Percentiles rank a stretch among this genome's conserved stretches.
phyloP scores from a whole-genome alignment of 2,329 filamentous ascomycete species.

The Polytolypa hystricis region DNA sequence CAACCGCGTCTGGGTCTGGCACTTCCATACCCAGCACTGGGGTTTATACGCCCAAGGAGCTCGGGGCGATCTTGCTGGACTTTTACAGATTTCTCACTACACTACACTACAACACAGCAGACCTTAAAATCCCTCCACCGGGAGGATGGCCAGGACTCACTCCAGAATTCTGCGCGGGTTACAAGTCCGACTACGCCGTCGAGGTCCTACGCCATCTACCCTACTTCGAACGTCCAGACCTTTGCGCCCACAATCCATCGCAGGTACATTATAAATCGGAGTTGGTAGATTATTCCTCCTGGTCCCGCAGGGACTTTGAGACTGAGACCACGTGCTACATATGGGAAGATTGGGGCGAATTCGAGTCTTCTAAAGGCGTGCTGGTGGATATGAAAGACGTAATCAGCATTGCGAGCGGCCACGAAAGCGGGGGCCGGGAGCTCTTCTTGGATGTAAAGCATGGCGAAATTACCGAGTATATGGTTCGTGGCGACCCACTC shows the following conservation, averaged over 20 bases:
- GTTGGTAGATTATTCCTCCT: background rate
- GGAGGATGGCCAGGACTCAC: conserved; percentile 2
- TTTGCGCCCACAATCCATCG: no score
- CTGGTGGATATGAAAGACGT: background rate
- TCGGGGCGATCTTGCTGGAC: conserved; percentile 1
- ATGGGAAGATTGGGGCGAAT: background rate
- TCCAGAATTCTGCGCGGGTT: background rate
- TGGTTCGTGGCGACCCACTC: background rate
- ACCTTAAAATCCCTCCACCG: background rate
- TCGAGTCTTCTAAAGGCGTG: background rate
- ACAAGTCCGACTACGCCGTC: conserved; percentile 1
- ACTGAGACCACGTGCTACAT: background rate
- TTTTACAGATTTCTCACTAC: conserved; percentile 1
- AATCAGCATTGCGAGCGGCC: background rate
- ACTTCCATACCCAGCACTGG: no score
- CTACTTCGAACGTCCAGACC: background rate
- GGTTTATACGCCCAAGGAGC: conserved; percentile 2
- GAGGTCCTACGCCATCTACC: conserved; percentile 1
- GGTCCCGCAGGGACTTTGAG: background rate
- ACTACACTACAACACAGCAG: conserved; percentile 2
- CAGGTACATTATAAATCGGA: background rate
- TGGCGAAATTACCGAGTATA: background rate
- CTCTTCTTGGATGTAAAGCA: background rate
- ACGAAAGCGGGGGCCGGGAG: background rate
- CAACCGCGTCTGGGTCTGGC: no score